A percentile compares a stretch with the other conserved stretches of the same genome.
Conservation (phyloP, 2,329 filamentous ascomycete species). For the Trichoderma atrobrunneum region DNA sequence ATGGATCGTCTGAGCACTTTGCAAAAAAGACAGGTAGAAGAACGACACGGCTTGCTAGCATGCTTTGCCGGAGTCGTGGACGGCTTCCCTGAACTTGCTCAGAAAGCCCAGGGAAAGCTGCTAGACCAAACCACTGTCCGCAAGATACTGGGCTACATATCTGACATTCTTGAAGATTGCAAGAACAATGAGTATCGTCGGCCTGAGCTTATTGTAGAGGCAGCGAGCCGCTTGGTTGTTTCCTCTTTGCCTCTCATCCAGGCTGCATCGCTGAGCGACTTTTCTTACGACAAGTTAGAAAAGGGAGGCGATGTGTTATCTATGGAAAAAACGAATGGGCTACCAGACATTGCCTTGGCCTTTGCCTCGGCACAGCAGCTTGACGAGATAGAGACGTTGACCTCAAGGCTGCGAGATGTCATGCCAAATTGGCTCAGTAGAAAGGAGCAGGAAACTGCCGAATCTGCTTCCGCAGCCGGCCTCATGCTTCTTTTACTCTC, state of each 20-base stretch:
- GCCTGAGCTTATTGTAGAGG: constrained; percentile 64
- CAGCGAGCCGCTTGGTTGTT: constrained; percentile 56
- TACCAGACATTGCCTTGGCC: constrained; percentile 24
- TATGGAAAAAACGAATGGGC: constrained; percentile 21
- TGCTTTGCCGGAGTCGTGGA: constrained; percentile 59
- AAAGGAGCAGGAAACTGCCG: constrained; percentile 50
- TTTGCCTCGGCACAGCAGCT: constrained; percentile 20
- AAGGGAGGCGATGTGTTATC: constrained; percentile 29
- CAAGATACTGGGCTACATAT: constrained; percentile 30
- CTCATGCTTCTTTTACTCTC: constrained; percentile 49
- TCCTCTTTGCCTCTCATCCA: constrained; percentile 50
- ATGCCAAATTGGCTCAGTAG: constrained; percentile 48
- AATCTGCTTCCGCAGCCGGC: constrained; percentile 50
- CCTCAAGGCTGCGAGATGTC: constrained; percentile 31
- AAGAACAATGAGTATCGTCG: constrained; percentile 49
- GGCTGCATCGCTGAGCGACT: constrained; percentile 28
- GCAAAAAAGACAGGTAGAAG: constrained; percentile 59
- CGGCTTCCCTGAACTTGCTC: constrained; percentile 37
- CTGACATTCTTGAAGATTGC: constrained; percentile 41
- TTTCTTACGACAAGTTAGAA: constrained; percentile 13
- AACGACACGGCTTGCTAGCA: constrained; percentile 65
- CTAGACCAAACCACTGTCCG: constrained; percentile 24
- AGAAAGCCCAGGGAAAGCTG: background rate
- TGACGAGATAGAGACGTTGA: constrained; percentile 24
- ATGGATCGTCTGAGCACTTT: constrained; percentile 45